phyloP scores from a whole-genome alignment of 1,139 yeast genomes.

The Scheffersomyces titani region DNA sequence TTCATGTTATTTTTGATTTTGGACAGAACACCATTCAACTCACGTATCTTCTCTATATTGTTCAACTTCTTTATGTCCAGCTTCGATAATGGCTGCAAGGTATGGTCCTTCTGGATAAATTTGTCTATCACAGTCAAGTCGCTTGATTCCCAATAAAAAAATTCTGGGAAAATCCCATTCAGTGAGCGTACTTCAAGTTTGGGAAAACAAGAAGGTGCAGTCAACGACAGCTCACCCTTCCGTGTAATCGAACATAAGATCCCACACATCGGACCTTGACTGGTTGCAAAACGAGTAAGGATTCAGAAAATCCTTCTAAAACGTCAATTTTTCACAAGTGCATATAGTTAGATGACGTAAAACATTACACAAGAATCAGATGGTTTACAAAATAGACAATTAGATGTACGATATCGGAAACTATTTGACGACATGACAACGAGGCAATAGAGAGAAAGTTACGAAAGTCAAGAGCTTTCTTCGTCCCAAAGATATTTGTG shows the following conservation, averaged over 20 bases:
- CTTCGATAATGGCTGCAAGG: constrained; percentile 16
- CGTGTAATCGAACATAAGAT: constrained; percentile 15
- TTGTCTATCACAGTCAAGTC: constrained; percentile 13
- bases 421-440: background rate
- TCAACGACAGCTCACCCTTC: background rate
- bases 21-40: constrained; percentile 21
- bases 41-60: constrained; percentile 24
- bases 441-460: background rate
- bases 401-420: too few relatives aligned
- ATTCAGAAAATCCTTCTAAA: background rate
- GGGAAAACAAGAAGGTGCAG: background rate
- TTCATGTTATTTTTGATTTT: constrained; percentile 34
- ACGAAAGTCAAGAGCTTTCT: background rate
- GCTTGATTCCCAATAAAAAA: constrained; percentile 22
- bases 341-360: background rate
- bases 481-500: background rate
- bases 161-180: background rate
- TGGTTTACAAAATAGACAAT: too few relatives aligned
- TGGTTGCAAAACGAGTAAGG: background rate
- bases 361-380: background rate
- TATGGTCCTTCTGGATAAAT: constrained; percentile 17
- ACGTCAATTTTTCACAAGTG: background rate
- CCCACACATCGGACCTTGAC: constrained; percentile 20
- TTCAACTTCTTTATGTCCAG: constrained; percentile 28
- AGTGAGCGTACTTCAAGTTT: background rate